Percentiles rank a stretch among this genome's conserved stretches.
Evolutionary conservation across 2,329 filamentous ascomycete species (phyloP).

Genomic region (Pseudofabraea citricarpa): DNA sequence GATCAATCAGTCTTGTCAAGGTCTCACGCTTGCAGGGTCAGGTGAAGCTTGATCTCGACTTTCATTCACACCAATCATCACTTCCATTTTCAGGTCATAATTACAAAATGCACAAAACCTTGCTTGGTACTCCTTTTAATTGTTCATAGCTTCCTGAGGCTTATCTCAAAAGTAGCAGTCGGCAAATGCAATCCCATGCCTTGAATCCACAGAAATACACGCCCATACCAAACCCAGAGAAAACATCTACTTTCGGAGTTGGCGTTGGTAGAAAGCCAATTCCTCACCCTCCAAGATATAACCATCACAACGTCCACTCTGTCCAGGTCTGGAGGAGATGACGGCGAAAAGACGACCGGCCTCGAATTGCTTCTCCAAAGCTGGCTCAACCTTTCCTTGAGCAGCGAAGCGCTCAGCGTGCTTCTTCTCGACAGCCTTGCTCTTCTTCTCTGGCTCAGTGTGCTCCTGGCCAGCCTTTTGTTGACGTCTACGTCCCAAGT

Average conservation of each 20-base stretch:
- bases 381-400: conserved; percentile 85
- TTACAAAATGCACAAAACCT: not conserved
- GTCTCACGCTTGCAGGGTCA: too few relatives aligned
- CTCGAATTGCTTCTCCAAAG: conserved; percentile 98
- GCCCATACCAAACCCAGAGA: conserved; percentile 20
- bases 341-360: conserved; percentile 96
- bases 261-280: conserved; percentile 99
- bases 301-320: conserved; percentile 93
- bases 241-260: conserved; percentile 87
- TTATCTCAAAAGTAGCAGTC: conserved; percentile 16
- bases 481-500: conserved; percentile 86
- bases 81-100: not conserved
- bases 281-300: conserved; percentile 99
- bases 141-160: conserved; percentile 18
- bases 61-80: not conserved
- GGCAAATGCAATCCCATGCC: conserved; percentile 25
- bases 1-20: too few relatives aligned
- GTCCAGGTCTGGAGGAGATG: conserved; percentile 86
- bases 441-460: conserved; percentile 72
- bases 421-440: conserved; percentile 94
- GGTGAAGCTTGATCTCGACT: too few relatives aligned
- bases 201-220: conserved; percentile 27
- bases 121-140: conserved; percentile 23
- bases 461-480: conserved; percentile 54
- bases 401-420: conserved; percentile 80